Evolutionary conservation across 495 filamentous ascomycete genomes (phyloP).

Genomic region (Neurospora sp.): DNA sequence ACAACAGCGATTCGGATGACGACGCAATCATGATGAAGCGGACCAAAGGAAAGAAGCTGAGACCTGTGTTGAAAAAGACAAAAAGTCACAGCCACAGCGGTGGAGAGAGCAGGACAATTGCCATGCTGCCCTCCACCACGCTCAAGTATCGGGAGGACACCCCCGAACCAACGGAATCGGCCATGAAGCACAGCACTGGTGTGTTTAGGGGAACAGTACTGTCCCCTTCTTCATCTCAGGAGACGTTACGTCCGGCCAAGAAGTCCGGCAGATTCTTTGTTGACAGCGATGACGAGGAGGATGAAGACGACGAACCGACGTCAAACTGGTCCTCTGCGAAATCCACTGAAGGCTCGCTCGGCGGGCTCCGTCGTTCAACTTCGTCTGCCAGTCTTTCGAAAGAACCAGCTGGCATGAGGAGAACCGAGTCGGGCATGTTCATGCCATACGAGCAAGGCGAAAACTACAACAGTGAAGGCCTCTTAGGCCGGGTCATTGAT

Average conservation of each 20-base stretch:
- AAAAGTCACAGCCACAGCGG: slow-evolving; percentile 38
- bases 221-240: slow-evolving; percentile 61
- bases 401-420: slow-evolving; percentile 48
- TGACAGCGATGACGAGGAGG: slow-evolving; percentile 31
- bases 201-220: slow-evolving; percentile 40
- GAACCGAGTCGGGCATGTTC: slow-evolving; percentile 75
- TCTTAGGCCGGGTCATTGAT: slow-evolving; percentile 79
- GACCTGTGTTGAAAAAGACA: slow-evolving; percentile 33
- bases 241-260: slow-evolving; percentile 62
- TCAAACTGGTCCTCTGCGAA: slow-evolving; percentile 9
- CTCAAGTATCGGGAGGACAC: slow-evolving; percentile 81
- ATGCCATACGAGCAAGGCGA: slow-evolving; percentile 74
- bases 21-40: slow-evolving; percentile 80
- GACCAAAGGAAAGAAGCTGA: slow-evolving; percentile 31
- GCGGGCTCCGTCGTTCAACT: slow-evolving; percentile 24
- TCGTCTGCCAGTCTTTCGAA: slow-evolving; percentile 25
- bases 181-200: slow-evolving; percentile 41
- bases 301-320: slow-evolving; percentile 49
- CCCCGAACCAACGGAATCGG: slow-evolving; percentile 54
- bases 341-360: slow-evolving; percentile 4
- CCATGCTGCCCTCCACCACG: slow-evolving; percentile 83
- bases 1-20: slow-evolving; percentile 57
- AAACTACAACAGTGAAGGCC: slow-evolving; percentile 38
- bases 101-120: slow-evolving; percentile 79
- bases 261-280: slow-evolving; percentile 62